Conservation (phyloP, 495 filamentous ascomycete species). For the Stereocaulon alpinum region DNA sequence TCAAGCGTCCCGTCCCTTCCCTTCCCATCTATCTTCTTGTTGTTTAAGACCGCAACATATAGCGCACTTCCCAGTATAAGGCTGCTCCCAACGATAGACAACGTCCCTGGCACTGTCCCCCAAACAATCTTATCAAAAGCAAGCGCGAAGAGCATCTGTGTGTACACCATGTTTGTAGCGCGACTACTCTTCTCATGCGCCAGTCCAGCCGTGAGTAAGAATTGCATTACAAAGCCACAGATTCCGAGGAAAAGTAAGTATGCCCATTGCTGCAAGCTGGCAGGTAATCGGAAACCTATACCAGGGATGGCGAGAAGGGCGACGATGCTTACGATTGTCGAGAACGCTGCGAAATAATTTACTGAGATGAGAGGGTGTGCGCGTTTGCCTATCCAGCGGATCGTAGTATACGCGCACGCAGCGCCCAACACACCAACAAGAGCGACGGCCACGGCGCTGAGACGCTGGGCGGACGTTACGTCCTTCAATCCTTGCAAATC, state of each 20-base stretch:
- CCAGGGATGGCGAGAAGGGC: conserved; percentile 46
- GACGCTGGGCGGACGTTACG: conserved; percentile 54
- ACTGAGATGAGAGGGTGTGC: conserved; percentile 79
- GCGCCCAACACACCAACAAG: conserved; percentile 74
- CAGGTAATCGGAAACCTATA: conserved; percentile 51
- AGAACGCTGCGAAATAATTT: conserved; percentile 71
- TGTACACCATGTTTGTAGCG: conserved; percentile 85
- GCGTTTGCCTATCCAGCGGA: conserved; percentile 75
- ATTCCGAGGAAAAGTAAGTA: conserved; percentile 58
- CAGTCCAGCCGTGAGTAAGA: conserved; percentile 73
- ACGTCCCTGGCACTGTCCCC: conserved; percentile 52
- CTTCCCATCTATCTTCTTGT: conserved; percentile 6
- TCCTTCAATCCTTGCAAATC: conserved; percentile 26
- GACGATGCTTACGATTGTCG: conserved; percentile 52
- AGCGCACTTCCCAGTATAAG: conserved; percentile 75
- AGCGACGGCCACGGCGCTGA: conserved; percentile 61
- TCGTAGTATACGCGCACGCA: conserved; percentile 64
- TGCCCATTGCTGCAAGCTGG: conserved; percentile 53
- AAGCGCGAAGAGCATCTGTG: conserved; percentile 84
- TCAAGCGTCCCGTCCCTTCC: neutral
- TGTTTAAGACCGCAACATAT: conserved; percentile 54
- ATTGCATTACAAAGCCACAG: conserved; percentile 80
- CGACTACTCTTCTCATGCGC: conserved; percentile 54
- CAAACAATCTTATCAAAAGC: conserved; percentile 72
- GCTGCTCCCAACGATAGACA: conserved; percentile 62